Evolutionary conservation across 2,329 filamentous ascomycete genomes (phyloP).

Genomic region (Didymella pinodella): DNA sequence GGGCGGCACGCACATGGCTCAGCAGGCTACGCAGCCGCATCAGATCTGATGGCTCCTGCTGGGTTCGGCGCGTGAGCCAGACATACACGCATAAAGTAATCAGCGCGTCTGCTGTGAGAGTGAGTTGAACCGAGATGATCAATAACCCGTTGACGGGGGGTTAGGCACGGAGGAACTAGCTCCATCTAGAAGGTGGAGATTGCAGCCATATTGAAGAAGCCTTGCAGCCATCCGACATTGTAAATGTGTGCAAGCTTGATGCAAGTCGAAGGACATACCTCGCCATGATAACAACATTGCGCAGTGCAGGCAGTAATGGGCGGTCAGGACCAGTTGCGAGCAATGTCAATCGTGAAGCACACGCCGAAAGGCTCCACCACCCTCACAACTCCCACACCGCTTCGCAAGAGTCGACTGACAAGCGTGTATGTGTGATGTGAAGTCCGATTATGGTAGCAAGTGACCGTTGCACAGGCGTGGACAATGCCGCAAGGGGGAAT

Average conservation of each 20-base stretch:
- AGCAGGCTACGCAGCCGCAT: slow-evolving; percentile 22
- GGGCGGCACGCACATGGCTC: slow-evolving; percentile 24
- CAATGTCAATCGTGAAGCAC: neutral
- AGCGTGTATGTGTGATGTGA: slow-evolving; percentile 4
- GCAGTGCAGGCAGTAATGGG: neutral
- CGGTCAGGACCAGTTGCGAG: neutral
- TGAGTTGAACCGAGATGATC: slow-evolving; percentile 1
- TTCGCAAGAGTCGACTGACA: neutral
- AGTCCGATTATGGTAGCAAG: neutral
- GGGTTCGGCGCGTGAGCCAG: neutral
- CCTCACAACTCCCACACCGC: neutral
- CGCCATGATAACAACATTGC: neutral
- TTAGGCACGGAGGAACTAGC: slow-evolving; percentile 5
- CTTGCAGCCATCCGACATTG: neutral
- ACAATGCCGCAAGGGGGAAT: neutral
- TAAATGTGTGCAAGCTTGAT: neutral
- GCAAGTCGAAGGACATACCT: neutral
- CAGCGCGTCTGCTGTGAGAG: neutral
- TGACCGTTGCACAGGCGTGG: too few relatives aligned
- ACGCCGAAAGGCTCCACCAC: neutral
- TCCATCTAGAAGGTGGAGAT: slow-evolving; percentile 8
- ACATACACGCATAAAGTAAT: neutral
- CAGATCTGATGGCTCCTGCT: neutral
- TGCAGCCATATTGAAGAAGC: neutral
- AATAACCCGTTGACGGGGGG: neutral